Conservation (phyloP, 2,329 filamentous ascomycete genomes). For the Curvularia spicifera region DNA sequence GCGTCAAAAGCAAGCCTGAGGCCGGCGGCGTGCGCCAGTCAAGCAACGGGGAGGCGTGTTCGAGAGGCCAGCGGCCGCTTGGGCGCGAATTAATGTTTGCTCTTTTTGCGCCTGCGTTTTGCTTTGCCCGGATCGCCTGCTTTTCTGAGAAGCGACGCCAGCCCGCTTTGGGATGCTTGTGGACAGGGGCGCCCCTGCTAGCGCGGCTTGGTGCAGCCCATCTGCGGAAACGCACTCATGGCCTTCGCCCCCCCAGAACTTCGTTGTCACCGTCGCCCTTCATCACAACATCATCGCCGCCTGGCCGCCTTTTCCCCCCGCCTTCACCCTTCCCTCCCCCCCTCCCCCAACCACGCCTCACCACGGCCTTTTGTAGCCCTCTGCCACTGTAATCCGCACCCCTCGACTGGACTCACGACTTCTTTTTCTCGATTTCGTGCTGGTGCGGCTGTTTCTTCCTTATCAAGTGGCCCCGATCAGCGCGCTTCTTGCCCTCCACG, state of each 20-base stretch:
- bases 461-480: conserved; percentile 41
- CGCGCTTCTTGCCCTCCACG: conserved; percentile 41
- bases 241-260: conserved; percentile 16
- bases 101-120: conserved; percentile 15
- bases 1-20: conserved; percentile 12
- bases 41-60: neutral
- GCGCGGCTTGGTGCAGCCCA: conserved; percentile 15
- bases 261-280: conserved; percentile 24
- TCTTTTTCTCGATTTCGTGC: conserved; percentile 29
- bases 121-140: conserved; percentile 25
- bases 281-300: conserved; percentile 28
- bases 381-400: conserved; percentile 32
- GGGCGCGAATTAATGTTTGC: neutral
- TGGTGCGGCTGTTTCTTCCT: conserved; percentile 25
- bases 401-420: conserved; percentile 33
- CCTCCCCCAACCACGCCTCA: conserved; percentile 18
- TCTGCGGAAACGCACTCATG: conserved; percentile 17
- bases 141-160: conserved; percentile 23
- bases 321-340: conserved; percentile 23
- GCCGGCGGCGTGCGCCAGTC: conserved; percentile 2
- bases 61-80: neutral
- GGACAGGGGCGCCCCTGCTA: conserved; percentile 5
- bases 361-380: conserved; percentile 35
- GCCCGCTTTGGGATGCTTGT: neutral
- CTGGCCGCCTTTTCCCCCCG: conserved; percentile 14